These are phyloP conservation scores for Rhizopus delemar DNA, from an alignment of 371 early-diverging fungal species.

Conservation along the genomic window DNA sequence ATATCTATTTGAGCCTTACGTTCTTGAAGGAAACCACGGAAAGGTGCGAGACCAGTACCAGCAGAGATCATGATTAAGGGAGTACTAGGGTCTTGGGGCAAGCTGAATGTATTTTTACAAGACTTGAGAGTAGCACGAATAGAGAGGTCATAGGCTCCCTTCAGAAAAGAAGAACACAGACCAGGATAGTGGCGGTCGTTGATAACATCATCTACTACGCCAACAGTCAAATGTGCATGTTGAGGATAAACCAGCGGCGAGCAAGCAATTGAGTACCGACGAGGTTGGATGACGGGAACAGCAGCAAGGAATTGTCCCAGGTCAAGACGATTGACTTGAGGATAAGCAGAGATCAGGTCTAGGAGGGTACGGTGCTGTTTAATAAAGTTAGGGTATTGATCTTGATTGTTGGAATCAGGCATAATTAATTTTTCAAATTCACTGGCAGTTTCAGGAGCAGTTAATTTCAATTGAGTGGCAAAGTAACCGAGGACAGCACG, in stretches of 20 bases:
- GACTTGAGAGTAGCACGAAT: slow-evolving; percentile 46
- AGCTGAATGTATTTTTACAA: slow-evolving; percentile 40
- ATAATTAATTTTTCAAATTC: slow-evolving; percentile 34
- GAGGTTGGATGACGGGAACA: slow-evolving; percentile 51
- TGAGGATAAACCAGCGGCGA: slow-evolving; percentile 39
- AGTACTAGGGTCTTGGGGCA: slow-evolving; percentile 37
- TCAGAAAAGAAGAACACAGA: slow-evolving; percentile 45
- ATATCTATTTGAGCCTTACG: slow-evolving; percentile 31
- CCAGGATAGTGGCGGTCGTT: slow-evolving; percentile 45
- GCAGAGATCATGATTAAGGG: slow-evolving; percentile 63
- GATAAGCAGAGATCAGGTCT: slow-evolving; percentile 46
- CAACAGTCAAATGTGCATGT: slow-evolving; percentile 39
- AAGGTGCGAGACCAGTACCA: slow-evolving; percentile 91
- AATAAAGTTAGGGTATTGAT: slow-evolving; percentile 45
- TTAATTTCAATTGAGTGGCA: slow-evolving; percentile 39
- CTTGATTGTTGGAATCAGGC: slow-evolving; percentile 37
- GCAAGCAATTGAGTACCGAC: slow-evolving; percentile 62
- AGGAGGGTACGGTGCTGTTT: slow-evolving; percentile 48
- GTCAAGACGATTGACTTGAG: slow-evolving; percentile 47
- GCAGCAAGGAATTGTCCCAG: slow-evolving; percentile 50
- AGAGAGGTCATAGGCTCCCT: background rate
- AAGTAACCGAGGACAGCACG: slow-evolving; percentile 47
- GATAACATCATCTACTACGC: slow-evolving; percentile 45
- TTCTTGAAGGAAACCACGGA: slow-evolving; percentile 76
- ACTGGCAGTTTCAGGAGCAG: slow-evolving; percentile 38